phyloP scores from a whole-genome alignment of 176 grass and related monocot genomes.

The Avena sativa region DNA sequence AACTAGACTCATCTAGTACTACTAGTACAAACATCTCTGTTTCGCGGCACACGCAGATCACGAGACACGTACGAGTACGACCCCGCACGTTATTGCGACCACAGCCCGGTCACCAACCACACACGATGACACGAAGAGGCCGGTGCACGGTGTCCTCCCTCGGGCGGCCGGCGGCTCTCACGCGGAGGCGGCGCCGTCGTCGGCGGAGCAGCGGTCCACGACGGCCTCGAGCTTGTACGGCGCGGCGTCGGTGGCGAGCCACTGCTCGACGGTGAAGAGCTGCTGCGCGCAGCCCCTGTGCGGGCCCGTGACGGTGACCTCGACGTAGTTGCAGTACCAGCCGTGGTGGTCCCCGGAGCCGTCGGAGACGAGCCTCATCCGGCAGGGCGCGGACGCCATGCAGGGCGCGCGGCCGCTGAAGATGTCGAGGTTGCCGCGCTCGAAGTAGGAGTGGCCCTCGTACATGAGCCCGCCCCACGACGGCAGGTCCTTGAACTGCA shows the following conservation, averaged over 20 bases:
- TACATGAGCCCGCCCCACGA: constrained; percentile 85
- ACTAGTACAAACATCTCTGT: not conserved
- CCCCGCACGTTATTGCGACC: not conserved
- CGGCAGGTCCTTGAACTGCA: constrained; percentile 69
- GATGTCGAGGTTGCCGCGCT: constrained; percentile 94
- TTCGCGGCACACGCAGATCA: not conserved
- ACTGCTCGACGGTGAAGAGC: constrained; percentile 88
- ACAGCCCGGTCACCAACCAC: not conserved
- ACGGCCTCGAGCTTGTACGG: constrained; percentile 74
- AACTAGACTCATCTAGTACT: not conserved
- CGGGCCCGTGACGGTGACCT: constrained; percentile 77
- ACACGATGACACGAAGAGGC: not conserved
- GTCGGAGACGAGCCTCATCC: constrained; percentile 70
- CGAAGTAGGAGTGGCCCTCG: constrained; percentile 76
- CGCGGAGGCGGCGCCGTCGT: not conserved
- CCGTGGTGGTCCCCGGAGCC: constrained; percentile 77
- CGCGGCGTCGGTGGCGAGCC: constrained; percentile 72
- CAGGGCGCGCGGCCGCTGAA: constrained; percentile 97
- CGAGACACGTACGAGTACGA: not conserved
- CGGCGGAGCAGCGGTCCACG: constrained; percentile 48
- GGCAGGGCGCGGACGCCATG: constrained; percentile 58
- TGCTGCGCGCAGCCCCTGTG: constrained; percentile 75
- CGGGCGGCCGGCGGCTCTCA: not conserved
- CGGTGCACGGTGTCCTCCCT: not conserved
- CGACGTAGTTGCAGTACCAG: constrained; percentile 97